A percentile compares a stretch with the other conserved stretches of the same genome.
These are phyloP conservation scores for Melampsora americana DNA, from an alignment of 1,284 basidiomycete species.

Conservation along the genomic window DNA sequence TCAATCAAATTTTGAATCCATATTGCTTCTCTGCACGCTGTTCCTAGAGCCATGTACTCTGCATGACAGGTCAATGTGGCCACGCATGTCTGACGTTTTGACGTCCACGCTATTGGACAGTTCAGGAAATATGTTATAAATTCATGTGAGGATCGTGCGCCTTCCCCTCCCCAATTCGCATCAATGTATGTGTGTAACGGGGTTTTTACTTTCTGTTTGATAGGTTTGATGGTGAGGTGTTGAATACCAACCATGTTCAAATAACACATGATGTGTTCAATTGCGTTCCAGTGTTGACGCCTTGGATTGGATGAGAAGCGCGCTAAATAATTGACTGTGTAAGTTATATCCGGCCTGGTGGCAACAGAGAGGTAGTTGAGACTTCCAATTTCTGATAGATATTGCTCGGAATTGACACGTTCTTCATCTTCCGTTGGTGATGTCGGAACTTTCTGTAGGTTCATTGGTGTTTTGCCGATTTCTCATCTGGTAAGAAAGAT, in stretches of 20 bases:
- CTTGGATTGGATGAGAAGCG: neutral
- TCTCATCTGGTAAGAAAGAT: neutral
- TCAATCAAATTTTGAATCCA: too few species aligned
- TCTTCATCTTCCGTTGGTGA: neutral
- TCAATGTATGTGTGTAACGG: neutral
- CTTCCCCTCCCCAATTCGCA: too few species aligned
- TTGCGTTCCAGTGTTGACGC: neutral
- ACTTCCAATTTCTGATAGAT: neutral
- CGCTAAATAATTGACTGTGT: neutral
- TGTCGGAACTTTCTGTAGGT: neutral
- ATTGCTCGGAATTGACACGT: neutral
- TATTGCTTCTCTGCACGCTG: too few species aligned
- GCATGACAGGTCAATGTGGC: too few species aligned
- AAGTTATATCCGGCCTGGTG: neutral
- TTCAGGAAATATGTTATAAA: too few species aligned
- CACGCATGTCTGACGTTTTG: too few species aligned
- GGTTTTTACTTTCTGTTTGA: neutral
- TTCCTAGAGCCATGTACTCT: too few species aligned
- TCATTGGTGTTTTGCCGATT: neutral
- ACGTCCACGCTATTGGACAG: too few species aligned
- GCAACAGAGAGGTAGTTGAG: constrained; percentile 2
- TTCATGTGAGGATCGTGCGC: too few species aligned
- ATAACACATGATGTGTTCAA: constrained; percentile 2
- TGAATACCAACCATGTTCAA: neutral
- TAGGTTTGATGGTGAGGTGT: neutral